Base-by-base conservation (phyloP, 495 filamentous ascomycete species). In the Astrothelium macrocarpum region DNA sequence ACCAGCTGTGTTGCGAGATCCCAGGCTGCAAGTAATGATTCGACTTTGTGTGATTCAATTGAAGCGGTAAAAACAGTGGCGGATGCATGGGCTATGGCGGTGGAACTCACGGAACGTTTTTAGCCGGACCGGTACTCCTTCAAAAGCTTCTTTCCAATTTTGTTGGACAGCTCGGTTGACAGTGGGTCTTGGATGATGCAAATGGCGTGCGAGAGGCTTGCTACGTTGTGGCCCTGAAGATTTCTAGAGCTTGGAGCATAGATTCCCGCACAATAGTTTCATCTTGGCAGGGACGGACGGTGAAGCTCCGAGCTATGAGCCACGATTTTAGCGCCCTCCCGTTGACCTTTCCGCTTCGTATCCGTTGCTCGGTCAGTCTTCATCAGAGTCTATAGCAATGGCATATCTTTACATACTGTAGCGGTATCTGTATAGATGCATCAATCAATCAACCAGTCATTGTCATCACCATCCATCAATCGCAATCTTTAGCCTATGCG, bases 151-250 rank as follows among this genome's bases (percentile, higher is more conserved):
- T 39, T 14, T 39, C 18, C 3, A 49, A 9, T 18, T 11, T 20
- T 9, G 7, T 14, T 49, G 3, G n/a, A 20, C 11, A 20, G 43
- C 9, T 49, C 7, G 23, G 32, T 59, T 14, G 9, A 59, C n/a
- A 29, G 56, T 59, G 32, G 28, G 14, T 29, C 56, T 59, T 59
- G 56, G 28, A 59, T 23, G n/a, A 49, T 59, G 28, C 28, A 59
- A 23, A 16, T 26, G 56, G 10, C 43, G 43, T 14, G 3, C 10
- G 43, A 49, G 43, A 20, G 43, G 11, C 11, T 3, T 49, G 11
- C 43, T 11, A 3, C 18, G 7, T 3, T 49, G 3, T 14, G 43
- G n/a, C n/a, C 10, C 11, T 49, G 7, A 18, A 49, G 9, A 14
- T 49, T 14, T 49, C 49, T 29, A 25, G 25, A 16, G 29, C 49